phyloP scores from a whole-genome alignment of 768 basidiomycete species.

The Russula abietina region DNA sequence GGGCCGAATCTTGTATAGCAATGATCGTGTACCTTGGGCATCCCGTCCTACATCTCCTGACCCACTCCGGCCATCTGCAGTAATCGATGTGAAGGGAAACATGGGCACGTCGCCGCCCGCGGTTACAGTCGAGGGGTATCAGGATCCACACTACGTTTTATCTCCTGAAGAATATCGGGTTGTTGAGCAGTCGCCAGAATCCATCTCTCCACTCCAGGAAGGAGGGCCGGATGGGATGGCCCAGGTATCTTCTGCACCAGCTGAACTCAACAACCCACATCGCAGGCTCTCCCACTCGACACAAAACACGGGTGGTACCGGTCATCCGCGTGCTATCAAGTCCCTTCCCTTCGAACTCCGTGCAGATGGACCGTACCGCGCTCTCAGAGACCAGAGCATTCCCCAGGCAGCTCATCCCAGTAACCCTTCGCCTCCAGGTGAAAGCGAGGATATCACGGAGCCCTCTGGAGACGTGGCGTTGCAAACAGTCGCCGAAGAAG shows the following conservation, averaged over 20 bases:
- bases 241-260: constrained; percentile 42
- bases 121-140: not conserved
- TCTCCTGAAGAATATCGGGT: constrained; percentile 36
- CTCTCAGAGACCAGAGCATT: constrained; percentile 26
- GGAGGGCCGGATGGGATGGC: not conserved
- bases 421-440: not conserved
- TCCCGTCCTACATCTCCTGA: constrained; percentile 14
- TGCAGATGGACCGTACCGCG: constrained; percentile 36
- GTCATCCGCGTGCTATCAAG: constrained; percentile 23
- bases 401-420: constrained; percentile 1
- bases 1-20: constrained; percentile 42
- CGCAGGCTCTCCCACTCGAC: constrained; percentile 33
- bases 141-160: constrained; percentile 27
- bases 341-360: constrained; percentile 37
- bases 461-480: not conserved
- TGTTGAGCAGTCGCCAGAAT: constrained; percentile 42
- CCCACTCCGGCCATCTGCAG: not conserved
- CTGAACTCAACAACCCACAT: constrained; percentile 40
- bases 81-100: not conserved
- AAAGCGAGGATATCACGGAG: constrained; percentile 5
- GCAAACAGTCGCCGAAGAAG: constrained; percentile 15
- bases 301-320: constrained; percentile 30
- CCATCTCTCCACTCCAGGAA: constrained; percentile 21
- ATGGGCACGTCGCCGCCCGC: constrained; percentile 7
- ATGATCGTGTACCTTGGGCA: constrained; percentile 51